Conservation (phyloP, 345 rosid species). For the Moringa oleifera region DNA sequence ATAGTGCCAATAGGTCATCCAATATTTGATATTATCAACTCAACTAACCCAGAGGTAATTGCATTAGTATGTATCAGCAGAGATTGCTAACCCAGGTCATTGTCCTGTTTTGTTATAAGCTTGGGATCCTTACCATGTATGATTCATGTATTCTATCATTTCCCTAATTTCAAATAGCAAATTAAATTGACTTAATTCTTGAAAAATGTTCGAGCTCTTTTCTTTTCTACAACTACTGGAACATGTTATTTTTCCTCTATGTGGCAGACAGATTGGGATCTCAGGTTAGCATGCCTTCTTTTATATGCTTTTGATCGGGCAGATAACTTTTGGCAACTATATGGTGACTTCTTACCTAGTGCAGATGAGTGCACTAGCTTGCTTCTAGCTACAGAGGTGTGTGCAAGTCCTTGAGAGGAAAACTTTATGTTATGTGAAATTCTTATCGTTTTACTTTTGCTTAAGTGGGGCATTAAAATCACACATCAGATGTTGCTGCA, state of each 20-base stretch:
- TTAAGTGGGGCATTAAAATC: no score
- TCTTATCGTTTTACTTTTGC: not conserved
- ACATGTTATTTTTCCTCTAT: constrained; percentile 4
- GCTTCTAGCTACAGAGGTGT: constrained; percentile 92
- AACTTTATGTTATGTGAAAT: not conserved
- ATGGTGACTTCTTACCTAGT: constrained; percentile 85
- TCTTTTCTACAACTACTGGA: not conserved
- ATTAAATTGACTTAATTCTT: not conserved
- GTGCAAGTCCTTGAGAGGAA: constrained; percentile 3
- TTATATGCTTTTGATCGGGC: constrained; percentile 66
- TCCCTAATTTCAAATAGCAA: constrained; percentile 3
- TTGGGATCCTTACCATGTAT: no score
- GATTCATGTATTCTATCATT: constrained; percentile 6
- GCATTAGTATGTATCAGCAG: not conserved
- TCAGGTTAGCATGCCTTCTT: constrained; percentile 89
- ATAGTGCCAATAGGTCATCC: constrained; percentile 89
- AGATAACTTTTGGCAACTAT: constrained; percentile 86
- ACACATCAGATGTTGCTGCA: not conserved
- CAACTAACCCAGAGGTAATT: constrained; percentile 83
- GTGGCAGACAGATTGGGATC: constrained; percentile 92
- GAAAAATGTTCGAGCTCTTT: constrained; percentile 2
- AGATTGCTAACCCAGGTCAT: constrained; percentile 2
- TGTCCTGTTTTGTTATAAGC: constrained; percentile 11
- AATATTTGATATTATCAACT: constrained; percentile 83
- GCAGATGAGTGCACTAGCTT: constrained; percentile 80